A percentile compares a stretch with the other conserved stretches of the same genome.
These are phyloP conservation scores for Phylloboletellus chloephorus DNA, from an alignment of 1,284 basidiomycete species.

Conservation along the genomic window DNA sequence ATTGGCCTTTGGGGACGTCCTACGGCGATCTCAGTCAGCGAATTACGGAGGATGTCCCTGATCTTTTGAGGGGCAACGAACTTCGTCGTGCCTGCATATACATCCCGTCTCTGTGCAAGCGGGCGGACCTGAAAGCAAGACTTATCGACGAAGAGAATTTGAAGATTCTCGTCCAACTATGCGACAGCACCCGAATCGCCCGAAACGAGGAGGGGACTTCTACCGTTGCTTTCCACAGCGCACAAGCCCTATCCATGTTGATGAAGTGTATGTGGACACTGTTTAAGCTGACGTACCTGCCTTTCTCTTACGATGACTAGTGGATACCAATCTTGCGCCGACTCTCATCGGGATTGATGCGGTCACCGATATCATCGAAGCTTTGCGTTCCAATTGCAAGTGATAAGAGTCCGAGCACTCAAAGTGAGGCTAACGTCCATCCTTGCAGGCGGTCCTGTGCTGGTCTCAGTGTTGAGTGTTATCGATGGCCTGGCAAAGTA, in stretches of 20 bases:
- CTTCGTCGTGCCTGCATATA: slow-evolving; percentile 26
- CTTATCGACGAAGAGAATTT: slow-evolving; percentile 23
- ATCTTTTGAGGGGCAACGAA: slow-evolving; percentile 10
- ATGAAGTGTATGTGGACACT: slow-evolving; percentile 17
- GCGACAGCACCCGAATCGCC: slow-evolving; percentile 11
- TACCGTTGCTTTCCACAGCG: slow-evolving; percentile 24
- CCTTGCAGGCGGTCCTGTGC: slow-evolving; percentile 14
- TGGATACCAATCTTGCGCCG: slow-evolving; percentile 11
- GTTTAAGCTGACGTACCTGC: background rate
- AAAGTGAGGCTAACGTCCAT: slow-evolving; percentile 1
- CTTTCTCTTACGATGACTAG: slow-evolving; percentile 9
- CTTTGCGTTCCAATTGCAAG: slow-evolving; percentile 19
- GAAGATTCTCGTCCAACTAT: slow-evolving; percentile 17
- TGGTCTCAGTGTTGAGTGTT: slow-evolving; percentile 23
- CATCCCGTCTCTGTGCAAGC: slow-evolving; percentile 29
- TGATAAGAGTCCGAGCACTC: background rate
- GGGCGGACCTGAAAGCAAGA: slow-evolving; percentile 10
- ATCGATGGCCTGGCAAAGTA: slow-evolving; percentile 19
- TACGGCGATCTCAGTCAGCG: slow-evolving; percentile 5
- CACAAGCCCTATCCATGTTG: slow-evolving; percentile 26
- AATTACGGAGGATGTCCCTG: slow-evolving; percentile 16
- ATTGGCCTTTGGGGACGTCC: slow-evolving; percentile 11
- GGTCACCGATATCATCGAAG: slow-evolving; percentile 20
- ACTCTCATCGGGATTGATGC: slow-evolving; percentile 15
- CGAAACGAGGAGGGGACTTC: slow-evolving; percentile 18